Evolutionary conservation across 257 asterid species (phyloP), one percentile per base, ranked within the genome.

Genomic region (Jaltomata sinuosa): DNA sequence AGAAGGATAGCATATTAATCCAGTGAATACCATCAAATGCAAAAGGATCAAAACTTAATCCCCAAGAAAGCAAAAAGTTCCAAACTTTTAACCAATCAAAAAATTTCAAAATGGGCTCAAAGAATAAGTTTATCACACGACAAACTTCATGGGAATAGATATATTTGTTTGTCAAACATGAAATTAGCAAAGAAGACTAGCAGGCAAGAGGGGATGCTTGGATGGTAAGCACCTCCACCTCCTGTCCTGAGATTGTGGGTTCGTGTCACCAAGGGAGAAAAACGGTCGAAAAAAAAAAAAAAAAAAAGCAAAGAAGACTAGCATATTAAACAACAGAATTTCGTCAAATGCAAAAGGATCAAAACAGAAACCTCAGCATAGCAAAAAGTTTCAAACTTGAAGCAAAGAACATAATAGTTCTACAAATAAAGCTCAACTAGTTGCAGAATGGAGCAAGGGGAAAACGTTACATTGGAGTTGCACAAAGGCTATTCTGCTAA

Each of bases 61-160:
- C 42, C 7, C 42, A 38, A 38, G 42, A 22, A 94, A 95, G 18
- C 25, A 94, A 95, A 21, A n/a, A 92, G 34, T 52, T 85, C 11
- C 10, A 62, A 62, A 25, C 21, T 27, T 62, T 3, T 3, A 38
- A 38, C 42, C 6, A 62, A 62, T 62, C 40, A 62, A 21, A 61
- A 25, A 11, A 1, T 61, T 12, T 27, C 36, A 27, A 12, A 27
- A 62, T 62, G 21, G 38, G 38, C 0, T 3, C 71, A 62, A 1
- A 12, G 21, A 62, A 38, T 38, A 38, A 38, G 9, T 38, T 38
- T 11, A 27, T 62, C 9, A 12, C 5, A 29, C 34, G 14, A 61
- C 5, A 61, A 0, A 22, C 10, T 59, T 59, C 67, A 25, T 59
- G 5, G 32, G 16, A 59, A 59, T 25, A 59, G 31, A 14, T 57